Evolutionary conservation across 768 basidiomycete genomes (phyloP).

Genomic region (Pleurotus ostreatus): DNA sequence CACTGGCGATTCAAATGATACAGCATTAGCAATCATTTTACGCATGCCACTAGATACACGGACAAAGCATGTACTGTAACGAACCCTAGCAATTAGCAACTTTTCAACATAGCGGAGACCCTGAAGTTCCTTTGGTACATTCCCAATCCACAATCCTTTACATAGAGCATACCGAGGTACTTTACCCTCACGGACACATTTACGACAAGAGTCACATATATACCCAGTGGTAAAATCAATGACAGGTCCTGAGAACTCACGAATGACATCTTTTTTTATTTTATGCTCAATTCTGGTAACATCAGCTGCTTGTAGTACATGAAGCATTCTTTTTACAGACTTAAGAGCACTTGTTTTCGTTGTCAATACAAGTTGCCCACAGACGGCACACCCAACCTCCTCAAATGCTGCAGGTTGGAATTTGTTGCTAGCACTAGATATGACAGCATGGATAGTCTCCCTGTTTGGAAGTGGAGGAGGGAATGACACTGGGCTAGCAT

Average conservation of each 20-base stretch:
- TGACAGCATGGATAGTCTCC: neutral
- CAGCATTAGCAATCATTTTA: slow-evolving; percentile 21
- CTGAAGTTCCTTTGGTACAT: slow-evolving; percentile 19
- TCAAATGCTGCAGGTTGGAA: neutral
- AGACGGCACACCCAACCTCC: neutral
- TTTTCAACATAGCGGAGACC: slow-evolving; percentile 20
- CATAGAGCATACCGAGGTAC: slow-evolving; percentile 18
- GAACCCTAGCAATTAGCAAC: slow-evolving; percentile 11
- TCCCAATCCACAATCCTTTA: slow-evolving; percentile 28
- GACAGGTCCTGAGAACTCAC: neutral
- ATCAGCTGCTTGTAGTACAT: neutral
- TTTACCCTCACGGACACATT: slow-evolving; percentile 4
- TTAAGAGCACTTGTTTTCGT: neutral
- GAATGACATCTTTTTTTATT: neutral
- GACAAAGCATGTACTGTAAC: slow-evolving; percentile 19
- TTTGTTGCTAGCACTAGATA: neutral
- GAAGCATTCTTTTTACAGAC: neutral
- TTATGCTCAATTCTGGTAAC: neutral
- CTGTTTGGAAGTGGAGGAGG: neutral
- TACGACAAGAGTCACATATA: slow-evolving; percentile 10
- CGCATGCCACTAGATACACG: slow-evolving; percentile 10
- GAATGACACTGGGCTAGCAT: no score
- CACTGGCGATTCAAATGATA: slow-evolving; percentile 20
- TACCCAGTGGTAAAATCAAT: neutral
- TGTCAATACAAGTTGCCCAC: slow-evolving; percentile 1